phyloP scores from a whole-genome alignment of 164 flowering plant species.

The Magnolia changhungtana region DNA sequence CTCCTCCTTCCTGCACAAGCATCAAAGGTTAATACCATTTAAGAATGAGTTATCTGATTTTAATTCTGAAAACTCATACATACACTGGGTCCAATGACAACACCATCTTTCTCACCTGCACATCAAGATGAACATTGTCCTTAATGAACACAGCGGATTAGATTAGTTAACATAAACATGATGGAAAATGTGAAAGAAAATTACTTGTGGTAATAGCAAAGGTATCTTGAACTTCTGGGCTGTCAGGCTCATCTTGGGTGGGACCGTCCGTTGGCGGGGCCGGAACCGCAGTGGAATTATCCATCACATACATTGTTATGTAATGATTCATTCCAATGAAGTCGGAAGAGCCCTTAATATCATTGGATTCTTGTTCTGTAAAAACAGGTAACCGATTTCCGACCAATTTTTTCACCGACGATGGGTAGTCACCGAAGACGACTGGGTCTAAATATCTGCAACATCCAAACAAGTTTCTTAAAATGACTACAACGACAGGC shows the following conservation, averaged over 20 bases:
- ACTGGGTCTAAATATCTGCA: slow-evolving; percentile 26
- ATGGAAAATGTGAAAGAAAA: neutral
- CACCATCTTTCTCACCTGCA: slow-evolving; percentile 23
- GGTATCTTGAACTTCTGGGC: slow-evolving; percentile 23
- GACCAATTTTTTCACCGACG: slow-evolving; percentile 19
- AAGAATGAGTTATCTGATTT: neutral
- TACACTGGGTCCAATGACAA: slow-evolving; percentile 26
- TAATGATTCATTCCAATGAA: slow-evolving; percentile 31
- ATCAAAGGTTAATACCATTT: neutral
- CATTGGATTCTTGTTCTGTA: slow-evolving; percentile 19
- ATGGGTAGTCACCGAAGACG: slow-evolving; percentile 26
- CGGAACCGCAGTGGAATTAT: slow-evolving; percentile 17
- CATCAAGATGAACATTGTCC: neutral
- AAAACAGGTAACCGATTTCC: slow-evolving; percentile 23
- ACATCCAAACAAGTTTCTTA: neutral
- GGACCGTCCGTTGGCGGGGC: slow-evolving; percentile 8
- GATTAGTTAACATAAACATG: neutral
- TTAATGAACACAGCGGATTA: neutral
- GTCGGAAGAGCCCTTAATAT: slow-evolving; percentile 26
- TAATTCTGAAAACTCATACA: neutral
- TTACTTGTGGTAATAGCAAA: slow-evolving; percentile 23
- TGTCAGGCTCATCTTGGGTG: slow-evolving; percentile 9
- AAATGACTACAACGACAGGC: neutral
- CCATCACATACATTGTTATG: slow-evolving; percentile 22
- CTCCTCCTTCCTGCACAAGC: slow-evolving; percentile 29